phyloP scores from a whole-genome alignment of 192 early-diverging fungal species.

The Physocladia obscura region DNA sequence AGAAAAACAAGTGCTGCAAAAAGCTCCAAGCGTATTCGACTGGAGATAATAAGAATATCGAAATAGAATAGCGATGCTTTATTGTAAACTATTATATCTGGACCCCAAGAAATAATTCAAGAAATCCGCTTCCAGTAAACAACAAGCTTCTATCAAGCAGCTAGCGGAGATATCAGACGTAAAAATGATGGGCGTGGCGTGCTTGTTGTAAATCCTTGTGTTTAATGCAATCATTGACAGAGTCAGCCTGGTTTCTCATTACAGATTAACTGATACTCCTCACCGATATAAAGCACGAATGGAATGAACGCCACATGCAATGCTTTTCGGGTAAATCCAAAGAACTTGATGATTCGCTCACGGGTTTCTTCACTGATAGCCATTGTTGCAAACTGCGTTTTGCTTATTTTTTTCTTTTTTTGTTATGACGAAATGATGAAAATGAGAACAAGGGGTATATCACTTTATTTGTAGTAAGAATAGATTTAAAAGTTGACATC shows the following conservation, averaged over 20 bases:
- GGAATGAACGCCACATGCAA: conserved; percentile 57
- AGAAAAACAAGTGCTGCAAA: too few relatives aligned
- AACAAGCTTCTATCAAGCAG: conserved; percentile 38
- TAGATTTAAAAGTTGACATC: too few relatives aligned
- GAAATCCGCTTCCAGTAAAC: too few relatives aligned
- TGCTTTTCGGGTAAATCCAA: conserved; percentile 35
- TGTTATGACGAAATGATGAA: background rate
- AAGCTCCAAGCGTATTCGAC: too few relatives aligned
- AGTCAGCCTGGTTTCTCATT: background rate
- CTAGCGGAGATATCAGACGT: conserved; percentile 47
- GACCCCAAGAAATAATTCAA: too few relatives aligned
- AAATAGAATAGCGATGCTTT: too few relatives aligned
- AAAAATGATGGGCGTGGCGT: conserved; percentile 43
- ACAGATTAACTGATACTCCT: background rate
- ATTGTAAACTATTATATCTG: too few relatives aligned
- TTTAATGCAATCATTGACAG: too few relatives aligned
- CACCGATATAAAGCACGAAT: conserved; percentile 51
- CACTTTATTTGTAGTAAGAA: background rate
- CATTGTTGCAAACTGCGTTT: too few relatives aligned
- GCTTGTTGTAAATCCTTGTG: conserved; percentile 43
- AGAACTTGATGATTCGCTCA: conserved; percentile 47
- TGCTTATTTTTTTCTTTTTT: conserved; percentile 6
- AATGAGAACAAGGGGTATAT: background rate
- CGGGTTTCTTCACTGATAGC: conserved; percentile 53
- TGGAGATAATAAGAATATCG: too few relatives aligned